A percentile compares a stretch with the other conserved stretches of the same genome.
phyloP scores from a whole-genome alignment of 768 basidiomycete genomes.

The Russula earlei region DNA sequence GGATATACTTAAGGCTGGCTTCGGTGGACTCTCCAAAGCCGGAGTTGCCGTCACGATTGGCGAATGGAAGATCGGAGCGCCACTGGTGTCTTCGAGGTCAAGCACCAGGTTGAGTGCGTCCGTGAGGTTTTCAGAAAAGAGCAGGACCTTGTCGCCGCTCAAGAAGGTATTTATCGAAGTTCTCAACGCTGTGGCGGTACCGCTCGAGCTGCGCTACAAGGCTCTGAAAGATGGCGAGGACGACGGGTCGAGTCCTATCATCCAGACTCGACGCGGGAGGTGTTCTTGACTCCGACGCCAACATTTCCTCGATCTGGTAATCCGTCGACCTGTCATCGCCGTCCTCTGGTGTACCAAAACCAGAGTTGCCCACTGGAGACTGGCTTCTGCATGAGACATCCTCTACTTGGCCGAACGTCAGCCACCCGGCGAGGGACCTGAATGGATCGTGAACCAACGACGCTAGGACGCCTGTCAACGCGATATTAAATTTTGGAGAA shows the following conservation, averaged over 20 bases:
- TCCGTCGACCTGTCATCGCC: constrained; percentile 80
- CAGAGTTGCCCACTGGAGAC: constrained; percentile 20
- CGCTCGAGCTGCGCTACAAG: constrained; percentile 74
- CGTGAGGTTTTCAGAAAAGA: constrained; percentile 86
- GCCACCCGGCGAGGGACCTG: constrained; percentile 81
- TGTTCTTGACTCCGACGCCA: constrained; percentile 45
- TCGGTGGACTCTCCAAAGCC: constrained; percentile 32
- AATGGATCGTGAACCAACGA: constrained; percentile 78
- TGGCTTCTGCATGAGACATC: constrained; percentile 15
- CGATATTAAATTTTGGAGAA: constrained; percentile 79
- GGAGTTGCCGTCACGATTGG: constrained; percentile 24
- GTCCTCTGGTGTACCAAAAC: constrained; percentile 32
- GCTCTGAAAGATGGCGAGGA: constrained; percentile 73
- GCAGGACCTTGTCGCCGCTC: constrained; percentile 82
- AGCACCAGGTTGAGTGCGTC: constrained; percentile 75
- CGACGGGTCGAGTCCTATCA: constrained; percentile 63
- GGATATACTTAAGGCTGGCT: constrained; percentile 43
- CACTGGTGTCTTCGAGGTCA: constrained; percentile 43
- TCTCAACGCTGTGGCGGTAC: constrained; percentile 62
- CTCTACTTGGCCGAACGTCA: constrained; percentile 56
- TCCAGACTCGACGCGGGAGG: constrained; percentile 61
- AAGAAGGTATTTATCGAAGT: constrained; percentile 76
- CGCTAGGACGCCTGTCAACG: constrained; percentile 74
- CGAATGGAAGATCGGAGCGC: constrained; percentile 18
- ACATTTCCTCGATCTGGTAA: constrained; percentile 56